Evolutionary conservation across 169 alveolate species (phyloP), one percentile per base, ranked within the genome.

Genomic region (Eimeria mitis): DNA sequence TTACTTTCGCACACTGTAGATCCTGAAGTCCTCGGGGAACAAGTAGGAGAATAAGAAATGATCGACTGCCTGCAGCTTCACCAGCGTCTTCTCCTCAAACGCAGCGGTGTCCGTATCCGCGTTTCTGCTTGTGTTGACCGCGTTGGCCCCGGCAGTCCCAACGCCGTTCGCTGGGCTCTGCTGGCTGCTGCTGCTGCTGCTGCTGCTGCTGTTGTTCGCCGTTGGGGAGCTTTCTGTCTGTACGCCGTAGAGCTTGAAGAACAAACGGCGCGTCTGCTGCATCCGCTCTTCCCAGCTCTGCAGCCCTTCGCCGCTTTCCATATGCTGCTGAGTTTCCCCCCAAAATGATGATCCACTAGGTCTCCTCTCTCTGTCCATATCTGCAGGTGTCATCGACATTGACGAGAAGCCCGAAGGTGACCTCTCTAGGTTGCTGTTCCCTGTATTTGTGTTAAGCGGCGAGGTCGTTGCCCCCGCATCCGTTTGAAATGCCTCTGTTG

Each of bases 211-310:
- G 61, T 56, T 56, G 78, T 13, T 61, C 16, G 65, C 65, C n/a
- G 79, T 37, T 4, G 78, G 49, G 79, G 76, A 6, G 23, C 65
- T 79, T 37, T 85, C 91, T 37, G 76, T 40, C 79, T 85, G 91
- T 11, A 85, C 91, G 49, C 91, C 91, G n/a, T 85, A 85, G 63
- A 85, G 78, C 79, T 61, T 85, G 79, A 85, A 85, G 78, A 85
- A 85, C 59, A 85, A 71, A 11, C 47, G 59, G 59, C 91, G 91
- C 11, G 91, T 85, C 47, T 49, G 78, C 37, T 61, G 42, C 91
- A 85, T 61, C 2, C 78, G 91, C 2, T 56, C 79, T 59, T 85
- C 91, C 91, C 91, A 85, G 91, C 91, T 85, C 70, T 83, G 73
- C 52, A 54, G 34, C 31, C 23, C 75, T 23, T 85, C 91, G 44